Percentiles rank a stretch among this genome's conserved stretches.
Evolutionary conservation across 768 basidiomycete species (phyloP).

Genomic region (Clathrus columnatus): DNA sequence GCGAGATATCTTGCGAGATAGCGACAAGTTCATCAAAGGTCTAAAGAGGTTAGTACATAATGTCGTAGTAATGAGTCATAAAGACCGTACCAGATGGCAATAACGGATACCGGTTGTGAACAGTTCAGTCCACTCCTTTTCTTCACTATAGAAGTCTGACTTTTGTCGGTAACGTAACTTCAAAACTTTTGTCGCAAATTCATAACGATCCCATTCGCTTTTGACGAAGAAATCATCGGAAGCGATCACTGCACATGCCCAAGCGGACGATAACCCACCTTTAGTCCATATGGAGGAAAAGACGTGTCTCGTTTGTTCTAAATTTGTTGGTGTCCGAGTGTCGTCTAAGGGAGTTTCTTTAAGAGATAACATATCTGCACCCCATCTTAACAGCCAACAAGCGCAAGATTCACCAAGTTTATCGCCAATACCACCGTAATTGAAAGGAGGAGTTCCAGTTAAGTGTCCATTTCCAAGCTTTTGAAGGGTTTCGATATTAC

Average conservation of each 20-base stretch:
- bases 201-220: slow-evolving; percentile 73
- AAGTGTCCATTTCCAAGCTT: background rate
- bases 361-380: slow-evolving; percentile 59
- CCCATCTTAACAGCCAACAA: slow-evolving; percentile 87
- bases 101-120: slow-evolving; percentile 80
- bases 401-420: slow-evolving; percentile 87
- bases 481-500: background rate
- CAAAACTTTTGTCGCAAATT: slow-evolving; percentile 63
- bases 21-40: slow-evolving; percentile 68
- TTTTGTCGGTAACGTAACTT: slow-evolving; percentile 59
- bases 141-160: slow-evolving; percentile 46
- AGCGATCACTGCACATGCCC: slow-evolving; percentile 66
- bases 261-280: slow-evolving; percentile 62
- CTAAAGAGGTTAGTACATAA: slow-evolving; percentile 30
- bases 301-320: background rate
- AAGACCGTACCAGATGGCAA: slow-evolving; percentile 62
- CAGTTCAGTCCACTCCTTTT: slow-evolving; percentile 57
- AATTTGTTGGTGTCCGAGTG: slow-evolving; percentile 8
- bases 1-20: slow-evolving; percentile 69
- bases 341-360: slow-evolving; percentile 36
- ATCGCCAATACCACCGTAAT: slow-evolving; percentile 83
- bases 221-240: slow-evolving; percentile 74
- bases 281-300: slow-evolving; percentile 62
- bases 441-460: slow-evolving; percentile 34
- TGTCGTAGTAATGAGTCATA: slow-evolving; percentile 1